Evolutionary conservation across 2,329 filamentous ascomycete genomes (phyloP).

Genomic region (Diaporthe humulicola): DNA sequence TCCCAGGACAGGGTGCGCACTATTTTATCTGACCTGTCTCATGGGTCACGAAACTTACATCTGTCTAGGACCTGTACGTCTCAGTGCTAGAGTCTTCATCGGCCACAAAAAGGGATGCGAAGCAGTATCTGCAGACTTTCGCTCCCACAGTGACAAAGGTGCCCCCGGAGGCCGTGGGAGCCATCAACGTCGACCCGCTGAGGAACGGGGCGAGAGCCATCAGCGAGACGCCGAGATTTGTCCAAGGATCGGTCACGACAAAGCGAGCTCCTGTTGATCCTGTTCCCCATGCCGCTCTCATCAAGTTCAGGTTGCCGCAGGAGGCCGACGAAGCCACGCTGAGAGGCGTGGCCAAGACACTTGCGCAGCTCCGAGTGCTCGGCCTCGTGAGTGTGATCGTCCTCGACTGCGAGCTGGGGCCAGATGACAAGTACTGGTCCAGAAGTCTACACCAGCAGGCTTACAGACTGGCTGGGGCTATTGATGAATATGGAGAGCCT

Average conservation of each 20-base stretch:
- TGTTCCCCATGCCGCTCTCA: slow-evolving; percentile 80
- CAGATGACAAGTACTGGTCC: slow-evolving; percentile 47
- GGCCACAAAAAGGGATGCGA: slow-evolving; percentile 92
- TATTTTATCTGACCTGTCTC: slow-evolving; percentile 29
- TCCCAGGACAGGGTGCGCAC: slow-evolving; percentile 60
- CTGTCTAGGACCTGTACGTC: slow-evolving; percentile 81
- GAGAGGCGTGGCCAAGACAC: slow-evolving; percentile 82
- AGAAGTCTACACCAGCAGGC: slow-evolving; percentile 68
- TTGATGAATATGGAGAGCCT: slow-evolving; percentile 77
- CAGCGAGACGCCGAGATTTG: slow-evolving; percentile 51
- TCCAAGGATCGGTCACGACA: slow-evolving; percentile 48
- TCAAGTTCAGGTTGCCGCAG: slow-evolving; percentile 85
- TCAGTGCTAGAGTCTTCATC: slow-evolving; percentile 91
- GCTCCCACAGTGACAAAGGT: slow-evolving; percentile 57
- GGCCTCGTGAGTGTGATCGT: slow-evolving; percentile 88
- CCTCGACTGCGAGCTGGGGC: slow-evolving; percentile 74
- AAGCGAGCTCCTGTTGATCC: slow-evolving; percentile 50
- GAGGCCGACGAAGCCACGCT: slow-evolving; percentile 77
- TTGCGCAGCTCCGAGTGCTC: slow-evolving; percentile 85
- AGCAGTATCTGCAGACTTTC: slow-evolving; percentile 91
- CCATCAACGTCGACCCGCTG: slow-evolving; percentile 34
- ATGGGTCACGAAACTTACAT: slow-evolving; percentile 32
- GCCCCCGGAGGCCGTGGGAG: slow-evolving; percentile 34
- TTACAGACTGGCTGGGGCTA: slow-evolving; percentile 79
- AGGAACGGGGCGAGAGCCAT: slow-evolving; percentile 47